phyloP scores from a whole-genome alignment of 2,329 filamentous ascomycete species.

The Ophiostoma australiae region DNA sequence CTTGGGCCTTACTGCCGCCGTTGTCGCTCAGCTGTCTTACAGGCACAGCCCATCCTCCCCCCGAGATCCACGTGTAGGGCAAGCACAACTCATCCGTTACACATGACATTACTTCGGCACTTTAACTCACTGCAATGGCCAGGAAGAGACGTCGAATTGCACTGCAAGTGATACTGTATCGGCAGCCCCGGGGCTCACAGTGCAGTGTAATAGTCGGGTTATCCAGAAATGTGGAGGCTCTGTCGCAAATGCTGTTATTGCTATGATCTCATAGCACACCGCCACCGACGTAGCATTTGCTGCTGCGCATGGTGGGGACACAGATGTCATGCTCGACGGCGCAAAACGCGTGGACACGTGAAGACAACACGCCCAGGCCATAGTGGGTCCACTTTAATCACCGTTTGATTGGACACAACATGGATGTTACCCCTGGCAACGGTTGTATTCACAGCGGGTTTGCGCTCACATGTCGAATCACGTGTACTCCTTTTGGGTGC shows the following conservation, averaged over 20 bases:
- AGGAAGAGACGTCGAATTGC: too few species aligned
- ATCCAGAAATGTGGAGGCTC: background rate
- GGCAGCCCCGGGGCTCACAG: too few species aligned
- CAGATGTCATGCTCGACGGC: background rate
- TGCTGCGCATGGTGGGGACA: background rate
- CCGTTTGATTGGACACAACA: background rate
- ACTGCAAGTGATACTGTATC: too few species aligned
- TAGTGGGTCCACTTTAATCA: background rate
- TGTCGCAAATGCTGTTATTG: background rate
- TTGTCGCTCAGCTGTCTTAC: too few species aligned
- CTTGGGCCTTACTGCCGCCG: too few species aligned
- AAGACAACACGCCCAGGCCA: background rate
- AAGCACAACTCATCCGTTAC: too few species aligned
- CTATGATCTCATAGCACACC: background rate
- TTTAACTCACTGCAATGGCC: too few species aligned
- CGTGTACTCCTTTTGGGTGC: constrained; percentile 10
- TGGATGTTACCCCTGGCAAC: constrained; percentile 8
- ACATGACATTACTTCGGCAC: too few species aligned
- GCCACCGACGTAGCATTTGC: background rate
- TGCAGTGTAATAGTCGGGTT: too few species aligned
- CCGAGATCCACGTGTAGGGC: too few species aligned
- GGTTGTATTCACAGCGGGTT: background rate
- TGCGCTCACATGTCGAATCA: background rate
- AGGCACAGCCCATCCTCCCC: too few species aligned
- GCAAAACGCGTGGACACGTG: constrained; percentile 2